Conservation (phyloP, 768 basidiomycete genomes). For the Tulasnella sp. region DNA sequence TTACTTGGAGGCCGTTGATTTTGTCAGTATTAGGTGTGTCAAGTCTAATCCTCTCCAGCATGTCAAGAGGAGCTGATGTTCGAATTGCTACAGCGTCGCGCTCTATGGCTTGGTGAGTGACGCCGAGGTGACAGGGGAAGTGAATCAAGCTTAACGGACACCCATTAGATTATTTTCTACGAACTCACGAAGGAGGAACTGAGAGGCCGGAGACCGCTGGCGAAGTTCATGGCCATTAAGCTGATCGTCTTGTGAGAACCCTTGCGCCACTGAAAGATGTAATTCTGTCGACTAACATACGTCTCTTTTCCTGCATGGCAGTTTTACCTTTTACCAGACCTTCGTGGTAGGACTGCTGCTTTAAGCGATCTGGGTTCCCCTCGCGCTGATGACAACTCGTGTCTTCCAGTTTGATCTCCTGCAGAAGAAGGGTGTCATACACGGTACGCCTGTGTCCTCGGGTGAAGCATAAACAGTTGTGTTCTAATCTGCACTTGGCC, state of each 20-base stretch:
- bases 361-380: background rate
- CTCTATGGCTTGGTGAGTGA: slow-evolving; percentile 63
- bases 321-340: slow-evolving; percentile 81
- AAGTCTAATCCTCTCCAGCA: background rate
- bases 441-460: slow-evolving; percentile 44
- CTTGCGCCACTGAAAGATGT: background rate
- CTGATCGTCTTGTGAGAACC: slow-evolving; percentile 33
- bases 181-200: slow-evolving; percentile 76
- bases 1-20: slow-evolving; percentile 70
- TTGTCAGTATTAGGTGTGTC: slow-evolving; percentile 71
- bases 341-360: slow-evolving; percentile 54
- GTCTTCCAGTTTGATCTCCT: slow-evolving; percentile 57
- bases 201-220: slow-evolving; percentile 66
- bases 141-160: background rate
- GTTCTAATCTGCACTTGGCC: background rate
- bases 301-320: slow-evolving; percentile 39
- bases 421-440: slow-evolving; percentile 59
- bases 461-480: background rate
- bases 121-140: background rate
- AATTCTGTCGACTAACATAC: background rate
- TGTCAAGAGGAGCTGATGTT: background rate
- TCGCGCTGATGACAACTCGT: background rate
- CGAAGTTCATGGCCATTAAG: slow-evolving; percentile 86
- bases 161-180: slow-evolving; percentile 61
- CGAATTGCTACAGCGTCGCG: slow-evolving; percentile 48